These are phyloP conservation scores for Limnanthes douglasii DNA, from an alignment of 345 rosid genomes.

Conservation along the genomic window DNA sequence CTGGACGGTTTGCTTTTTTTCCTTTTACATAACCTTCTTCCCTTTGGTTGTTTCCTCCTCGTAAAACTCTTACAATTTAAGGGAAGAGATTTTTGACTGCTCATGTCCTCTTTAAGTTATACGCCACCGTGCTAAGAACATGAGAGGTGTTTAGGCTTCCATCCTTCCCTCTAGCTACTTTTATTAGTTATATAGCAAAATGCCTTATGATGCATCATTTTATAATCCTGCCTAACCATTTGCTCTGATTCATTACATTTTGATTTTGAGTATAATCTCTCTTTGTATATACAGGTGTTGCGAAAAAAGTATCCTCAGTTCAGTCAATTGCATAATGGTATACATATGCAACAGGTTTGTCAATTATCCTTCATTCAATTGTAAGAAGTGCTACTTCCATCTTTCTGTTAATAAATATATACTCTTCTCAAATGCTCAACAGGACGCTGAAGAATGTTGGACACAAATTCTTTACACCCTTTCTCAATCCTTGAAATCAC, in stretches of 20 bases:
- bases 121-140: background rate
- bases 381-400: background rate
- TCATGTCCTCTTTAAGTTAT: background rate
- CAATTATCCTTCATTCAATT: slow-evolving; percentile 1
- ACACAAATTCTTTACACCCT: slow-evolving; percentile 83
- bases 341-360: slow-evolving; percentile 90
- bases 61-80: background rate
- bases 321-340: slow-evolving; percentile 83
- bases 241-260: too few relatives aligned
- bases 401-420: slow-evolving; percentile 7
- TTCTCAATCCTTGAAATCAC: slow-evolving; percentile 71
- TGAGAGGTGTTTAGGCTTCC: slow-evolving; percentile 5
- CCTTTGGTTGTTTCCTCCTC: background rate
- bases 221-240: too few relatives aligned
- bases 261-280: too few relatives aligned
- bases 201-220: too few relatives aligned
- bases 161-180: too few relatives aligned
- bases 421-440: slow-evolving; percentile 9
- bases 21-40: too few relatives aligned
- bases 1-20: slow-evolving; percentile 65
- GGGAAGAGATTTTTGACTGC: too few relatives aligned
- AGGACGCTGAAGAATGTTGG: slow-evolving; percentile 99
- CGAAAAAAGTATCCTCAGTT: slow-evolving; percentile 93
- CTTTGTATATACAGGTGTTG: slow-evolving; percentile 50
- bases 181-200: too few relatives aligned